Base-by-base conservation (phyloP, 768 basidiomycete genomes). In the Leccinum uliginosum region DNA sequence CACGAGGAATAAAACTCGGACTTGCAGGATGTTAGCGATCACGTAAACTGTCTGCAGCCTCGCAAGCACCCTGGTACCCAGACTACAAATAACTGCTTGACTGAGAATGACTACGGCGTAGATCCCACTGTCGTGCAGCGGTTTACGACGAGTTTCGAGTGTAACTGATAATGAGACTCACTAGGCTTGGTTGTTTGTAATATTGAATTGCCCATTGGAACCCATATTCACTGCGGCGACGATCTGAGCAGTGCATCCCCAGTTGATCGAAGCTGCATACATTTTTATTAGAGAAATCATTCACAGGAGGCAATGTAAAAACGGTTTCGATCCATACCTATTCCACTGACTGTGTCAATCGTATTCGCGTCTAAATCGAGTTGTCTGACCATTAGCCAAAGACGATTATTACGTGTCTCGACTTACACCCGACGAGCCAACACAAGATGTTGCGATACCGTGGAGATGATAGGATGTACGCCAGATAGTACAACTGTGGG, bases 401-500 rank as follows among this genome's bases (percentile, higher is more conserved):
- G 12, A 11, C 17, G 47, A 24, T 52, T 14, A 23, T 52, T 14
- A 23, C 8, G 10, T 1, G 23, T 5, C 10, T 32, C 0, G 11
- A 71, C 80, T 21, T 58, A 85, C 83, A 85, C 34, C 85, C 85
- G 7, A 86, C 84, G 44, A 86, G 75, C 85, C 85, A 87, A 19
- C 81, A 79, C 19, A 86, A 75, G 6, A 86, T 65, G 57, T 80
- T 81, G n/a, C 80, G 74, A 72, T 78, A 85, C 44, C 77, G 66
- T 3, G 80, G 79, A 2, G 82, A 80, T 0, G 81, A 79, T 10
- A 83, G 66, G 0, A 74, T 76, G 59, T 84, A 80, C 0, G 86
- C 83, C 82, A 86, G 85, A 65, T 82, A 87, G 64, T 87, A 85
- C 9, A 85, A 67, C 77, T 83, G 27, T 27, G 19, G 14, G 17